Evolutionary conservation across 108 stramenopile species (phyloP).

Genomic region (Pseudonitzschia multistriata): DNA sequence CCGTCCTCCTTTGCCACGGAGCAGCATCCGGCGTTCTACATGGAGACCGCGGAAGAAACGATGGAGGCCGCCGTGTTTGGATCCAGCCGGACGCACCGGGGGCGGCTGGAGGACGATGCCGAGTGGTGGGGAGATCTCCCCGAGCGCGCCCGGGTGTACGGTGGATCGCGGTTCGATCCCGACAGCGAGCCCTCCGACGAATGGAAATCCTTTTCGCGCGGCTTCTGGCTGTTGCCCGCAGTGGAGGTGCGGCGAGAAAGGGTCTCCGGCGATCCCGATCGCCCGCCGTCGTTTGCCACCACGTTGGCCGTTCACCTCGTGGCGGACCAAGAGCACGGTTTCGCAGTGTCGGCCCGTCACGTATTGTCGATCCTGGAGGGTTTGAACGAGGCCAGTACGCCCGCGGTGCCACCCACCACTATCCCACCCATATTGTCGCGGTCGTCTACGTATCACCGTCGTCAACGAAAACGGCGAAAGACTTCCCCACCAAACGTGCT

Average conservation of each 20-base stretch:
- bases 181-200: constrained; percentile 39
- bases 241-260: constrained; percentile 59
- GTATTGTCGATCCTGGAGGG: constrained; percentile 36
- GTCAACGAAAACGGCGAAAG: background rate
- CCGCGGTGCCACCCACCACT: constrained; percentile 56
- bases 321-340: constrained; percentile 12
- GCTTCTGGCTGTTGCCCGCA: constrained; percentile 71
- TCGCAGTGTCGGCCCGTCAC: constrained; percentile 26
- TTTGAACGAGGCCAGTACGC: constrained; percentile 44
- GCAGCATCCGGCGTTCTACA: constrained; percentile 45
- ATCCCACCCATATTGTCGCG: constrained; percentile 68
- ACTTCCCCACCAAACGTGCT: background rate
- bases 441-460: constrained; percentile 37
- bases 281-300: constrained; percentile 14
- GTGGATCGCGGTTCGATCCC: constrained; percentile 70
- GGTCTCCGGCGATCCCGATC: background rate
- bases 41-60: constrained; percentile 55
- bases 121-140: constrained; percentile 37
- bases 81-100: constrained; percentile 21
- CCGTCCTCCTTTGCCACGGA: background rate
- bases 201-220: constrained; percentile 71
- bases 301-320: constrained; percentile 57
- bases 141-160: constrained; percentile 49
- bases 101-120: constrained; percentile 19
- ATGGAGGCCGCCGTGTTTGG: constrained; percentile 65